Evolutionary conservation across 2,329 filamentous ascomycete genomes (phyloP), one percentile per base, ranked within the genome.

Genomic region (Cladosporium sphaerospermum): DNA sequence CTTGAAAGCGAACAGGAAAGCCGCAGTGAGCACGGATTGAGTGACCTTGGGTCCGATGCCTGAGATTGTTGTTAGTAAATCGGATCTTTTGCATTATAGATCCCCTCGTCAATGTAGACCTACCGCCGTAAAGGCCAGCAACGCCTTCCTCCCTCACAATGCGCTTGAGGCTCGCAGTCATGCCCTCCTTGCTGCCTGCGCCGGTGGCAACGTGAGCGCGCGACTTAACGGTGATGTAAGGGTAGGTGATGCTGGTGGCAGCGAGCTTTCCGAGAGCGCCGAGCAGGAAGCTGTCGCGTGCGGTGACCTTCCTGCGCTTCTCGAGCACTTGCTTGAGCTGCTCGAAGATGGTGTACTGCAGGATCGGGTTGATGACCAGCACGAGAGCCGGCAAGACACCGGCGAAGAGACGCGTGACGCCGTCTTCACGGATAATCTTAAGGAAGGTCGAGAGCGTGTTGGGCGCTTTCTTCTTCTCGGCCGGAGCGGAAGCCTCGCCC

Each of bases 271-370:
- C 91, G 32, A 97, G 68, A 1, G 93, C 93, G 57, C 93, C 93
- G 2, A 99, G 78, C 67, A 93, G 82, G 71, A 99, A 99, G 46
- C 89, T 90, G 61, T 95, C 82, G 52, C 83, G 85, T 1, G 92
- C 89, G 0, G 89, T 95, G 54, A 97, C 81, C 62, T 86, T 83
- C 47, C 78, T 76, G 68, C 80, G 79, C 69, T 81, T 87, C 80
- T 96, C 92, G 53, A 96, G 74, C 23, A 79, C 65, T 69, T 97
- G 96, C 82, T 96, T 97, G 75, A 97, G 77, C 77, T 99, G 92
- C 78, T 99, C 93, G 65, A 97, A 99, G 53, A 99, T 86, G 13
- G 93, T 99, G 74, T 99, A 99, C 75, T 99, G 93, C 59, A 99
- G 77, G 61, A 99, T 99, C 4, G 93, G 93, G 76, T 99, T 99